phyloP scores from a whole-genome alignment of 2,329 filamentous ascomycete genomes.

The Aureobasidium melanogenum region DNA sequence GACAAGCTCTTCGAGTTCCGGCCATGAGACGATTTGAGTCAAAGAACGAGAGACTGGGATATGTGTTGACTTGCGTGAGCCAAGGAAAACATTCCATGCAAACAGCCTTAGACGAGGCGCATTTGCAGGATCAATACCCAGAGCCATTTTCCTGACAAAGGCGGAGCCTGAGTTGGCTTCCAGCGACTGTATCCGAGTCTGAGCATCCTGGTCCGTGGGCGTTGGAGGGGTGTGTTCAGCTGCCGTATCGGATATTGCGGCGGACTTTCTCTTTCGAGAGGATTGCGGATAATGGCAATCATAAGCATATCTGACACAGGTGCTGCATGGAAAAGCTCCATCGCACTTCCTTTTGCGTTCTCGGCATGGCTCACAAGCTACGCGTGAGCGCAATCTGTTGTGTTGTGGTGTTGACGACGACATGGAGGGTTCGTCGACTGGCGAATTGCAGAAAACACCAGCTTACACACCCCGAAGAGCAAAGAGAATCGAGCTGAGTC shows the following conservation, averaged over 20 bases:
- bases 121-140: conserved; percentile 45
- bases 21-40: conserved; percentile 38
- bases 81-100: conserved; percentile 44
- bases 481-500: neutral
- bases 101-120: conserved; percentile 48
- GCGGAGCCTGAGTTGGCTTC: conserved; percentile 51
- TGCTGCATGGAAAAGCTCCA: conserved; percentile 43
- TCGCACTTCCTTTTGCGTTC: conserved; percentile 50
- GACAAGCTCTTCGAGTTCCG: conserved; percentile 40
- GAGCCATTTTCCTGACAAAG: conserved; percentile 45
- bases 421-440: neutral
- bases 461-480: neutral
- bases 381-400: conserved; percentile 1
- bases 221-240: neutral
- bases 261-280: conserved; percentile 25
- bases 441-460: too few relatives aligned
- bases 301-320: conserved; percentile 46
- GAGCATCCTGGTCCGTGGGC: conserved; percentile 2
- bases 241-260: conserved; percentile 13
- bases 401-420: neutral
- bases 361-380: conserved; percentile 39
- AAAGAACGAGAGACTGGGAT: conserved; percentile 26
- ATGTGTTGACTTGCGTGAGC: conserved; percentile 20
- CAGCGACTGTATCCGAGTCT: conserved; percentile 31
- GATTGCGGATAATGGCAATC: conserved; percentile 40